Evolutionary conservation across 441 rosid species (phyloP), one percentile per base, ranked within the genome.

Genomic region (Arabidopsis lyrata): DNA sequence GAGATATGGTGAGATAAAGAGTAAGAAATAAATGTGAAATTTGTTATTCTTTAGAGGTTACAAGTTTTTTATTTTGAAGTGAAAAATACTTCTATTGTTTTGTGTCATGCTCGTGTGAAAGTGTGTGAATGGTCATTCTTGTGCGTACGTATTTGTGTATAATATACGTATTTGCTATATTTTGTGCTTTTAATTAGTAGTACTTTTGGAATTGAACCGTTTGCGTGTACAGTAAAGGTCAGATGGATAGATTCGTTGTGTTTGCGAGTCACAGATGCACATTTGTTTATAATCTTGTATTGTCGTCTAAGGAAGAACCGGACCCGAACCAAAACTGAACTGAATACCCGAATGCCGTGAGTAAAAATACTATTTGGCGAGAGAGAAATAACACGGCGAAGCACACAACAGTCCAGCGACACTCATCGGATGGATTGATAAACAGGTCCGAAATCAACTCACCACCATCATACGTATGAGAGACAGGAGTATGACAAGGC

Each of bases 1-100:
- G 76, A 58, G 68, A 77, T 57, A 75, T 65, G 63, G 62, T 35
- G 80, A 70, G 76, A 48, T n/a, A 27, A 27, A 47, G 76, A 70
- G 67, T 70, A 48, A 20, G 64, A 66, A 71, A 71, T 77, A 77
- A 71, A 65, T 49, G 54, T 56, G 29, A 71, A 41, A 58, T 36
- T 27, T 77, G 57, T 63, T 49, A 64, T 72, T 70, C 16, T 39
- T 76, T 77, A 77, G 56, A 38, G 34, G 7, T 58, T 57, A 31
- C 24, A 36, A 56, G 13, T 35, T 55, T 64, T 41, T 2, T 34
- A 24, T 60, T 11, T 34, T 61, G 15, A 61, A 18, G 75, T 68
- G 64, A 76, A 20, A 32, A 9, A 68, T 61, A 54, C 41, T n/a
- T n/a, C n/a, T 39, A 67, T 32, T 55, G 41, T 63, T 70, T 69